Percentiles rank a stretch among this genome's conserved stretches.
Evolutionary conservation across 768 basidiomycete genomes (phyloP).

Genomic region (Agaricus blazei): DNA sequence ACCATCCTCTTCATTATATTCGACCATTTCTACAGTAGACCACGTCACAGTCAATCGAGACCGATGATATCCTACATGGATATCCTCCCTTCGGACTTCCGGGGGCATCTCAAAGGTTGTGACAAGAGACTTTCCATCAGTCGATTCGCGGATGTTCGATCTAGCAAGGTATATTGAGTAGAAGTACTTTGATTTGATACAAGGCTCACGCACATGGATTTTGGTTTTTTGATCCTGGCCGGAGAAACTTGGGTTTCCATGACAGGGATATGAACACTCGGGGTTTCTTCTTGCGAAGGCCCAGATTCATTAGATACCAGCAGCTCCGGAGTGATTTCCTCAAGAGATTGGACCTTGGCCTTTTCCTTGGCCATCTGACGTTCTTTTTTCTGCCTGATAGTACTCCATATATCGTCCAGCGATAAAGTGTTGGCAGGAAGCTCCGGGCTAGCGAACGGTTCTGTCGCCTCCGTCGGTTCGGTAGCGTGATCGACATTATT

Average conservation of each 20-base stretch:
- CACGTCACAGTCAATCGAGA: slow-evolving; percentile 62
- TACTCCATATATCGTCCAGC: slow-evolving; percentile 61
- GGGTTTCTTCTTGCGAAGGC: slow-evolving; percentile 19
- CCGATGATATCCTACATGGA: slow-evolving; percentile 70
- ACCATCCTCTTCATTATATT: slow-evolving; percentile 58
- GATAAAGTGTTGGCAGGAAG: slow-evolving; percentile 35
- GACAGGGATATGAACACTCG: slow-evolving; percentile 32
- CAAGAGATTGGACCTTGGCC: slow-evolving; percentile 67
- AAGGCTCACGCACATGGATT: slow-evolving; percentile 50
- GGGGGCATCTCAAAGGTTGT: slow-evolving; percentile 64
- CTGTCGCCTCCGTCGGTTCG: too few species aligned
- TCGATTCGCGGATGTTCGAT: slow-evolving; percentile 66
- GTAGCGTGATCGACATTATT: slow-evolving; percentile 26
- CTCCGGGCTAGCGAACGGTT: slow-evolving; percentile 11
- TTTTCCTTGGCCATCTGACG: slow-evolving; percentile 62
- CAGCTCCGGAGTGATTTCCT: slow-evolving; percentile 35
- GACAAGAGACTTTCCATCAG: slow-evolving; percentile 63
- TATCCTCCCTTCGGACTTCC: slow-evolving; percentile 68
- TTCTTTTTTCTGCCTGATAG: slow-evolving; percentile 61
- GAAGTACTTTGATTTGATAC: slow-evolving; percentile 11
- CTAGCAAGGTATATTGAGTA: slow-evolving; percentile 28
- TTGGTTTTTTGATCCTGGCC: slow-evolving; percentile 48
- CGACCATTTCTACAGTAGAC: slow-evolving; percentile 53
- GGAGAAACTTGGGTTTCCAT: slow-evolving; percentile 33
- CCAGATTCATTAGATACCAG: slow-evolving; percentile 14